These are phyloP conservation scores for Penicillium daleae DNA, from an alignment of 495 filamentous ascomycete genomes.

Conservation along the genomic window DNA sequence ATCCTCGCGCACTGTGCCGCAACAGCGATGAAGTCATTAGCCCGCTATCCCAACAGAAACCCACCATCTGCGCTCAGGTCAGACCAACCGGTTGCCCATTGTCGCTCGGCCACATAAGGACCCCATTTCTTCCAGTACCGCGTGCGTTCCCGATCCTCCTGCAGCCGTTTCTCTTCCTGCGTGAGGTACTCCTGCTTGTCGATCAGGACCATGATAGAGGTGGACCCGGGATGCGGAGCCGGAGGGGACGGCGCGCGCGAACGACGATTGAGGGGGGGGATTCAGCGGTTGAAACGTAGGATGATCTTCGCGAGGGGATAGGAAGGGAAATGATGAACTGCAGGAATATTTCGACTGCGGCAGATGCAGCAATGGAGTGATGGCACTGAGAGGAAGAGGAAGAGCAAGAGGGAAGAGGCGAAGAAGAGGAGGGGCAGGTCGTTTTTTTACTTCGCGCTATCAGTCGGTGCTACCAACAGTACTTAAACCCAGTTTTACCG, in stretches of 20 bases:
- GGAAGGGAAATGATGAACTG: slow-evolving; percentile 11
- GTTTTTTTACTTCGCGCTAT: slow-evolving; percentile 3
- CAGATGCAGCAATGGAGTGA: slow-evolving; percentile 10
- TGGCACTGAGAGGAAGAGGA: not conserved
- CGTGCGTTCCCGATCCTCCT: slow-evolving; percentile 70
- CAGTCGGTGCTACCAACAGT: not conserved
- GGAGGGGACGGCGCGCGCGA: slow-evolving; percentile 8
- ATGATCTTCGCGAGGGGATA: not conserved
- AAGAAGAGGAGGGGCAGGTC: slow-evolving; percentile 10
- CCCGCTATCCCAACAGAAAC: slow-evolving; percentile 13
- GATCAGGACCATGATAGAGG: slow-evolving; percentile 74
- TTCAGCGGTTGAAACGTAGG: not conserved
- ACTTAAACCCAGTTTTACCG: not conserved
- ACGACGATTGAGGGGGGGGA: slow-evolving; percentile 3
- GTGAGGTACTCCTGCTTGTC: slow-evolving; percentile 83
- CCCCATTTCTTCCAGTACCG: slow-evolving; percentile 96
- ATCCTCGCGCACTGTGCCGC: slow-evolving; percentile 80
- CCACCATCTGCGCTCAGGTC: slow-evolving; percentile 9
- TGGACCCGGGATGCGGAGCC: slow-evolving; percentile 15
- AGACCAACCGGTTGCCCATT: slow-evolving; percentile 83
- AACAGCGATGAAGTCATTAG: slow-evolving; percentile 31
- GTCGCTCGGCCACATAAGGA: slow-evolving; percentile 62
- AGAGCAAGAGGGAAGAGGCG: not conserved
- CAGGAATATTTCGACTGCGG: slow-evolving; percentile 4
- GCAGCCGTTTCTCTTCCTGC: slow-evolving; percentile 84